Evolutionary conservation across 2,329 filamentous ascomycete species (phyloP).

Genomic region (Aureobasidium melanogenum): DNA sequence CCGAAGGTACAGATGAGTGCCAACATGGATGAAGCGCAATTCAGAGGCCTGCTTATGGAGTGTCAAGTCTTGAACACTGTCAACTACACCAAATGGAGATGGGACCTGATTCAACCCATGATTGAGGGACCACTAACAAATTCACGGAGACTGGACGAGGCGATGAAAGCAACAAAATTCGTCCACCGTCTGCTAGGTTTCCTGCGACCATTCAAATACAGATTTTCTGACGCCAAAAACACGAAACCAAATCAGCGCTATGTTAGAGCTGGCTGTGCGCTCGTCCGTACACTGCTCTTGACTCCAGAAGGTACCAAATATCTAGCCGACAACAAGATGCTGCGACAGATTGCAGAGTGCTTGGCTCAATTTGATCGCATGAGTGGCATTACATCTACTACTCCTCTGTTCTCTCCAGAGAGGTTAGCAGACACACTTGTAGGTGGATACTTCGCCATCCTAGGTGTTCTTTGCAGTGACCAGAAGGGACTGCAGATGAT

Average conservation of each 20-base stretch:
- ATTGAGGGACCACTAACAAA: conserved; percentile 90
- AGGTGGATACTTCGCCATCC: conserved; percentile 86
- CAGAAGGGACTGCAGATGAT: conserved; percentile 77
- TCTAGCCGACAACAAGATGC: conserved; percentile 80
- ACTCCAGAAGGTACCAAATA: conserved; percentile 78
- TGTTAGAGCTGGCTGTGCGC: conserved; percentile 75
- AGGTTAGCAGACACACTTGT: conserved; percentile 80
- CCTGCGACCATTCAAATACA: conserved; percentile 92
- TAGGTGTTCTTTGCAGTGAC: conserved; percentile 79
- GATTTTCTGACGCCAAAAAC: conserved; percentile 83
- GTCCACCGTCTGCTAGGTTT: conserved; percentile 92
- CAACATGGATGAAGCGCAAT: conserved; percentile 54
- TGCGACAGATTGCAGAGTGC: conserved; percentile 91
- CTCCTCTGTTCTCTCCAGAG: conserved; percentile 80
- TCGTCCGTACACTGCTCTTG: conserved; percentile 80
- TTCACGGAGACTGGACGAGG: conserved; percentile 85
- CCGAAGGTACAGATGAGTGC: conserved; percentile 49
- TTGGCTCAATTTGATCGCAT: conserved; percentile 89
- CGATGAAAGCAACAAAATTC: conserved; percentile 90
- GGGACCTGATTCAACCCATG: conserved; percentile 82
- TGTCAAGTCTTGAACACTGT: conserved; percentile 81
- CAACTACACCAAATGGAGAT: conserved; percentile 94
- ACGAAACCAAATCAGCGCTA: conserved; percentile 93
- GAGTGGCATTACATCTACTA: conserved; percentile 62
- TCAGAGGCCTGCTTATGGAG: conserved; percentile 58